Evolutionary conservation across 257 asterid genomes (phyloP), one percentile per base, ranked within the genome.

Genomic region (Jacaranda mimosifolia): DNA sequence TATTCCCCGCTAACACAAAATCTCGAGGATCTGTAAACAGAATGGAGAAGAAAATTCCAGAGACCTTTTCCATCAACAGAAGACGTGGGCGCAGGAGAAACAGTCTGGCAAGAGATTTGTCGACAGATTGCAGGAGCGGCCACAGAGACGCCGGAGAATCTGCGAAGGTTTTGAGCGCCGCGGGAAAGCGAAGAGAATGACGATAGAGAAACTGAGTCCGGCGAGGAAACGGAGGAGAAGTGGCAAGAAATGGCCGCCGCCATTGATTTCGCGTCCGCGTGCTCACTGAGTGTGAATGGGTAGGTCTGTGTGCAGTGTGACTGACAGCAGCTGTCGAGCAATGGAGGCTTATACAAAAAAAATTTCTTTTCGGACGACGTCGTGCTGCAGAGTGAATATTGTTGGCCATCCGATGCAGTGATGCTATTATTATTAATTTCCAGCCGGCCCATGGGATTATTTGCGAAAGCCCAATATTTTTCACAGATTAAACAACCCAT

Each of bases 21-120:
- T n/a, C 45, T 55, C 59, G 56, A 75, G 48, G 45, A 63, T 56
- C 64, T 0, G 40, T 11, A 26, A 65, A 42, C 49, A 52, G 58
- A 48, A 55, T 19, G 12, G 5, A 49, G 45, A 48, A 14, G 43
- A 13, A 58, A 66, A 62, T 17, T 40, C 18, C 18, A 5, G 46
- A 39, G n/a, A 94, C 97, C 94, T 88, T 92, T 92, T 52, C n/a
- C 78, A 52, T 77, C 80, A 78, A 82, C 88, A 36, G 90, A 55
- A 13, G 96, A 80, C 39, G 89, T 42, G 12, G 89, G 78, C 36
- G 82, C 83, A 75, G 96, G 63, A 75, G 90, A 80, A 80, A 83
- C 88, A 68, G 77, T 40, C 79, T 88, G 98, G 83, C 97, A 92
- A 49, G 90, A 86, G 89, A 94, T 77, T 81, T 82, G 85, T 72